Evolutionary conservation across 371 early-diverging fungal species (phyloP), one percentile per base, ranked within the genome.

Genomic region (Apophysomyces sp.): DNA sequence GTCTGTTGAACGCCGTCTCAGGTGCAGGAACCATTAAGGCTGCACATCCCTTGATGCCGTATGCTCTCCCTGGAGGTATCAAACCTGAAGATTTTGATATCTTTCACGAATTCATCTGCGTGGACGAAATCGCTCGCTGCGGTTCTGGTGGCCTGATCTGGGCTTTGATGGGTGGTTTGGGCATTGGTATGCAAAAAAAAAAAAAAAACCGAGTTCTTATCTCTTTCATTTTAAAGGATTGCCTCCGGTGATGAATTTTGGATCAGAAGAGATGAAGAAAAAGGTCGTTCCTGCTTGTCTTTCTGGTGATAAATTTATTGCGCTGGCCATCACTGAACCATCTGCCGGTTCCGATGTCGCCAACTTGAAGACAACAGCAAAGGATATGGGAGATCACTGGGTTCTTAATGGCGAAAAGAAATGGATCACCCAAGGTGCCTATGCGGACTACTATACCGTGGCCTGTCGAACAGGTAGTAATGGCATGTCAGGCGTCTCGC

Each of bases 361-460:
- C 37, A 89, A 88, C 63, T 67, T 95, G 26, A 69, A 68, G 12
- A 87, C 88, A 2, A 84, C 85, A 28, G 94, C 94, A 8, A 86
- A 85, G 61, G 86, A 90, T 68, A 78, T 85, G 55, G 78, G 86
- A 9, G 92, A 93, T 69, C 69, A 86, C 60, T 93, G 82, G 71
- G 78, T 95, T 30, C 75, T 92, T 54, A 92, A 92, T 61, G 92
- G 93, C 49, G 93, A 93, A 73, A 94, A 94, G 86, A 93, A 93
- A 76, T 91, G 90, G 87, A 89, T 89, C 57, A 94, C 95, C 56
- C 93, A 93, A 69, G 95, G 95, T 58, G 85, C 85, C 0, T 93
- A 88, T 75, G 92, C 93, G 18, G 92, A 93, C 52, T 89, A 77
- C 61, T 87, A 86, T 61, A 82, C 83, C 0, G 75, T 76, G 32